A percentile compares a stretch with the other conserved stretches of the same genome.
Conservation (phyloP, 148 eudicot species). For the Nyssa sinensis region DNA sequence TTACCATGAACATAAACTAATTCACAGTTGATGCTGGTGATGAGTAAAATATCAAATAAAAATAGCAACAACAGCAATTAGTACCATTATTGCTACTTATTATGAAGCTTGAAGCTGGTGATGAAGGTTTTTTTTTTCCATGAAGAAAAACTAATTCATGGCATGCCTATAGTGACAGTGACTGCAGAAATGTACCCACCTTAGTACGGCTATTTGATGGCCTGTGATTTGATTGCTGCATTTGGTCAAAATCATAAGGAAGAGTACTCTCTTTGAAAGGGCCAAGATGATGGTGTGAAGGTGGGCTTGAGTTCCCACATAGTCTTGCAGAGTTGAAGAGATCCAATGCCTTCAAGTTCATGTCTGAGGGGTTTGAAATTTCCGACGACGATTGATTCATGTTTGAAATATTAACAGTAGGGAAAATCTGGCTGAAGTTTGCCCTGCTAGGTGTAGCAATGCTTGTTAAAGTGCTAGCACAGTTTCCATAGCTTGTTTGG, state of each 20-base stretch:
- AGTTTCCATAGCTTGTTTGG: constrained; percentile 17
- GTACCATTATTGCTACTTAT: not conserved
- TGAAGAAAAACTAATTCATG: not conserved
- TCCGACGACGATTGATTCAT: constrained; percentile 24
- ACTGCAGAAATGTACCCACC: constrained; percentile 53
- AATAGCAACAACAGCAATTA: not conserved
- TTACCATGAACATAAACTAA: too few species aligned
- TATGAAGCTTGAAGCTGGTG: too few species aligned
- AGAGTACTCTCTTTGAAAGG: constrained; percentile 34
- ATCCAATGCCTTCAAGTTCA: constrained; percentile 57
- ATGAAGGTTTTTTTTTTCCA: too few species aligned
- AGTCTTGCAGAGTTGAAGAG: constrained; percentile 40
- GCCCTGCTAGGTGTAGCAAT: constrained; percentile 31
- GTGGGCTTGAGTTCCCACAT: constrained; percentile 27
- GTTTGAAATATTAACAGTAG: constrained; percentile 56
- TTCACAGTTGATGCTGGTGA: too few species aligned
- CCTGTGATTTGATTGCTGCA: constrained; percentile 40
- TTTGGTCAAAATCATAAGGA: constrained; percentile 41
- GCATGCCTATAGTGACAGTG: too few species aligned
- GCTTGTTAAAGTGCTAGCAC: too few species aligned
- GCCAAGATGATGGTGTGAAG: constrained; percentile 28
- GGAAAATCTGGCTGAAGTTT: constrained; percentile 61
- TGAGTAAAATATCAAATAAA: not conserved
- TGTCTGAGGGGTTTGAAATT: constrained; percentile 37
- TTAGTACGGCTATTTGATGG: constrained; percentile 34